Conservation (phyloP, 768 basidiomycete species). For the Cubamyces sp. region DNA sequence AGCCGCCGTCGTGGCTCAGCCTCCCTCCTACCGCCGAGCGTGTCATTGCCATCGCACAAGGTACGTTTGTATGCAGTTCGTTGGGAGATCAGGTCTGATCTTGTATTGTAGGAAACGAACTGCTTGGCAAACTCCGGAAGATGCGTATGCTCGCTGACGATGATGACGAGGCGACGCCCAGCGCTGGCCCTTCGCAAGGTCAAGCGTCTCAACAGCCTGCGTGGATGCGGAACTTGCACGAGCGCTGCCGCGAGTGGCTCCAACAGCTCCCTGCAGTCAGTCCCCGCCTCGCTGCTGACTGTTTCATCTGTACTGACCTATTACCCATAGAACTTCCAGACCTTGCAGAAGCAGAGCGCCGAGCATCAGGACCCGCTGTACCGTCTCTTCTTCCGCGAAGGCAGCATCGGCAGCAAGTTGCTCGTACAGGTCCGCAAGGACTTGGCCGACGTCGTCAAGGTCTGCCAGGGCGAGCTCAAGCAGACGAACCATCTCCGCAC, state of each 20-base stretch:
- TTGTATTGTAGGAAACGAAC: conserved; percentile 64
- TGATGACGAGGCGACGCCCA: conserved; percentile 57
- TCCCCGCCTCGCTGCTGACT: neutral
- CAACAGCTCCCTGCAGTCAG: conserved; percentile 73
- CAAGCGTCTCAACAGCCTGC: conserved; percentile 80
- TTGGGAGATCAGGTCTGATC: conserved; percentile 7
- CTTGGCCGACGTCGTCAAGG: conserved; percentile 77
- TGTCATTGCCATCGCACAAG: conserved; percentile 90
- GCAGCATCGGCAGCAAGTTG: conserved; percentile 76
- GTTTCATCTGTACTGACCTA: neutral
- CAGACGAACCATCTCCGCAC: conserved; percentile 96
- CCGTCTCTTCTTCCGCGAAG: conserved; percentile 88
- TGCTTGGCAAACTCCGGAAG: conserved; percentile 87
- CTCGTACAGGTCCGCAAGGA: conserved; percentile 82
- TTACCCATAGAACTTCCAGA: conserved; percentile 59
- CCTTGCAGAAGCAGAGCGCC: conserved; percentile 61
- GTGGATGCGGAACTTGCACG: conserved; percentile 90
- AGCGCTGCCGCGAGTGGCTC: conserved; percentile 87
- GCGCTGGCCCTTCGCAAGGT: conserved; percentile 61
- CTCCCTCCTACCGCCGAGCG: conserved; percentile 91
- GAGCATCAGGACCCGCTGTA: conserved; percentile 85
- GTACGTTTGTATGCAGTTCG: conserved; percentile 44
- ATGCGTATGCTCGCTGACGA: conserved; percentile 91
- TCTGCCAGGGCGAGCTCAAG: conserved; percentile 86
- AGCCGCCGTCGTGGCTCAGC: conserved; percentile 94